Evolutionary conservation across 2,329 filamentous ascomycete genomes (phyloP).

Genomic region (Dryadomyces quercus-mongolicae): DNA sequence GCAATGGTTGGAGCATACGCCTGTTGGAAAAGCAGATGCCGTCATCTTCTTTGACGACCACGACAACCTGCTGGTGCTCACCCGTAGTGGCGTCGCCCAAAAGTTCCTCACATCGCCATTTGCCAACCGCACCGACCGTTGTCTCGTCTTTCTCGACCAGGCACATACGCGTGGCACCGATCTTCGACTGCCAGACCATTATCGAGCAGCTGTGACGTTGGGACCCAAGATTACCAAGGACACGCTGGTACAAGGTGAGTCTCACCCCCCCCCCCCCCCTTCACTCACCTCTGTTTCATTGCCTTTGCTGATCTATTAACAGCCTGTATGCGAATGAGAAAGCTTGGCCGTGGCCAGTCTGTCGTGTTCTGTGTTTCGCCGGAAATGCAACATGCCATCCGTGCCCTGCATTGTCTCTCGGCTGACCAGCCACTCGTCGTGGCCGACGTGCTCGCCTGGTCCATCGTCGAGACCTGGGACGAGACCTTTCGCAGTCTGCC

Average conservation of each 20-base stretch:
- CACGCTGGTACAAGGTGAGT: slow-evolving; percentile 49
- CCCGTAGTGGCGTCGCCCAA: slow-evolving; percentile 32
- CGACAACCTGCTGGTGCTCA: slow-evolving; percentile 42
- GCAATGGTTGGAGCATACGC: slow-evolving; percentile 34
- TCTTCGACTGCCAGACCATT: slow-evolving; percentile 43
- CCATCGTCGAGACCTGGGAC: slow-evolving; percentile 42
- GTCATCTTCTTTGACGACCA: slow-evolving; percentile 45
- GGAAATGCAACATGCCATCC: slow-evolving; percentile 47
- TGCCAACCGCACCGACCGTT: slow-evolving; percentile 39
- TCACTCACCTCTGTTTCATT: too few species aligned
- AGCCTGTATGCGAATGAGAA: slow-evolving; percentile 62
- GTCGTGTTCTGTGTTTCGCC: slow-evolving; percentile 46
- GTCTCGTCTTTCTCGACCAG: slow-evolving; percentile 58
- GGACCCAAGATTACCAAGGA: slow-evolving; percentile 57
- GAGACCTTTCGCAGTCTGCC: slow-evolving; percentile 37
- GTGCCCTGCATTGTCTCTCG: slow-evolving; percentile 11
- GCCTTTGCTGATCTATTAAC: background rate
- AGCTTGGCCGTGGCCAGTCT: slow-evolving; percentile 54
- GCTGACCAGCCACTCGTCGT: slow-evolving; percentile 26
- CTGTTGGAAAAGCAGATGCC: slow-evolving; percentile 21
- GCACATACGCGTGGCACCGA: slow-evolving; percentile 60
- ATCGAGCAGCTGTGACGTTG: slow-evolving; percentile 55
- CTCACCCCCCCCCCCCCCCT: too few species aligned
- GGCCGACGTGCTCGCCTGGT: slow-evolving; percentile 45
- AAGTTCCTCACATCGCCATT: slow-evolving; percentile 47